Base-by-base conservation (phyloP, 1,284 basidiomycete genomes). In the Pseudozyma sp. region DNA sequence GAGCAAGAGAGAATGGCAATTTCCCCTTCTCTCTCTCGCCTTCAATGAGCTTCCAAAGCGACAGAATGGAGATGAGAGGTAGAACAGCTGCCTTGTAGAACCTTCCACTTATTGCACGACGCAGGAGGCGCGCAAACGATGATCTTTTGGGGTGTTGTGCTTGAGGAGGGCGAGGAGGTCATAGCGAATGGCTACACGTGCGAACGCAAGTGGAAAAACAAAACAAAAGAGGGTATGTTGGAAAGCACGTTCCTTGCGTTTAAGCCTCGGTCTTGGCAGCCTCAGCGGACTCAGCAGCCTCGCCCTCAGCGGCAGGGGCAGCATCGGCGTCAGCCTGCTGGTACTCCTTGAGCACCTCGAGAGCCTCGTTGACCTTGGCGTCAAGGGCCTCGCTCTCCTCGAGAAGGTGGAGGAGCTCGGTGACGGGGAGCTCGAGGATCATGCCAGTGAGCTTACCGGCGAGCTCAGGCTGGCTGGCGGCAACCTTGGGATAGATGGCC, bases 401-500 rank as follows among this genome's bases (percentile, higher is more conserved):
- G 43, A 85, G 73, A 35, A 85, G 74, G 73, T 85, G 83, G 44
- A 85, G 75, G 42, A 85, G 71, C 76, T 85, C 83, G 53, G 76
- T 75, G 36, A 84, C 82, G 54, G 83, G 82, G 34, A 85, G 77
- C 80, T 85, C 83, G 62, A 85, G 77, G 62, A 85, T 83, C 83
- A 85, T 85, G 50, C 83, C 83, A 14, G 83, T 85, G 18, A 85
- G 77, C 80, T 85, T 85, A 49, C 83, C 83, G 44, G 83, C 83
- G 36, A 84, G 77, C 65, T 83, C 80, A 47, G 81, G 78, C 64
- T 83, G 83, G 51, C 56, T 62, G 34, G 73, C 78, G 18, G 77
- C 78, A 61, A 85, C 83, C 78, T 84, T 83, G 59, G 83, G 83
- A 79, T 85, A 85, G 74, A 85, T 83, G 35, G 83, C 83, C 75